phyloP scores from a whole-genome alignment of 2,329 filamentous ascomycete genomes.

The Fusarium sp. region DNA sequence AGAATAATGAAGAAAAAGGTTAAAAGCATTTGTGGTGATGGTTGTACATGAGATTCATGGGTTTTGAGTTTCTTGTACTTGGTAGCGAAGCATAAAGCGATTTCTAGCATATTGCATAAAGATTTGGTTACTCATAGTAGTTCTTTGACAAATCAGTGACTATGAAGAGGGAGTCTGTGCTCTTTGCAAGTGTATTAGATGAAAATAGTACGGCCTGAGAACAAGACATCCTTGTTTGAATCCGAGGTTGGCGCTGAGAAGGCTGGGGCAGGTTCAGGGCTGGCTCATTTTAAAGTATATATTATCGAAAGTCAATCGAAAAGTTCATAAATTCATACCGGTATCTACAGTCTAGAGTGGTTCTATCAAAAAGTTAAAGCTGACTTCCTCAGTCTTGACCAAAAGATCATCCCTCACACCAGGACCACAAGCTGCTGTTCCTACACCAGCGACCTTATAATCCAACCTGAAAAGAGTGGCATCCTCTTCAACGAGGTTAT shows the following conservation, averaged over 20 bases:
- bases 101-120: neutral
- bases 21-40: neutral
- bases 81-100: neutral
- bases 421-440: constrained; percentile 61
- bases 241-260: neutral
- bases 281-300: neutral
- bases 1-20: neutral
- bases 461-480: constrained; percentile 57
- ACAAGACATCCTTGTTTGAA: neutral
- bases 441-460: constrained; percentile 59
- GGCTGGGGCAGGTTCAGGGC: neutral
- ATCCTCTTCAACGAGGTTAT: constrained; percentile 66
- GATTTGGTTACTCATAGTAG: neutral
- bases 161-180: too few species aligned
- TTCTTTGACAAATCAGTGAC: neutral
- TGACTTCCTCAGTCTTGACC: constrained; percentile 53
- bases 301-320: neutral
- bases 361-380: constrained; percentile 56
- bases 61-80: neutral
- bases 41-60: neutral
- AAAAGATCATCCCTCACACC: constrained; percentile 57
- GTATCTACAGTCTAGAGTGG: constrained; percentile 14
- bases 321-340: neutral
- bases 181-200: neutral
- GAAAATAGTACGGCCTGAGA: neutral